Evolutionary conservation across 345 rosid genomes (phyloP), one percentile per base, ranked within the genome.

Genomic region (Dipteronia sinensis): DNA sequence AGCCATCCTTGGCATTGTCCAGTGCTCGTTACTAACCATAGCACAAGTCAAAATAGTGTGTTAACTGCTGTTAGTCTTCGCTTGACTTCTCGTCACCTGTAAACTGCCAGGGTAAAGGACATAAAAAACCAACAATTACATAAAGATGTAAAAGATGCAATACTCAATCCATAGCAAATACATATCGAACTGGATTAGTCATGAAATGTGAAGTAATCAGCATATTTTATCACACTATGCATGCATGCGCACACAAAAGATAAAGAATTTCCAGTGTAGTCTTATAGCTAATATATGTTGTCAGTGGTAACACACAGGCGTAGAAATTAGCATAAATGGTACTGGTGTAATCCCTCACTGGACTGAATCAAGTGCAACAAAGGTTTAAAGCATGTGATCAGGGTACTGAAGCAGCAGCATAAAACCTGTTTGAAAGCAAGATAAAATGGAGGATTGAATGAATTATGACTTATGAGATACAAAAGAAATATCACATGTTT

Each of bases 11-110:
- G 15, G 15, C 53, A 47, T 47, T 11, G 53, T 47, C 15, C 15
- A 47, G 53, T 11, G 53, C 53, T 12, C 12, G 17, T 47, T 47
- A 47, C 53, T 47, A 47, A 47, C 61, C 61, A 56, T 7, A 19
- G 61, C n/a, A 56, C 61, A 56, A 56, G 61, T n/a, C n/a, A 56
- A 56, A 56, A n/a, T 56, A 3, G 61, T 56, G 61, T 56, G 61
- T 19, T 19, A 55, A 55, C 19, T 17, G 61, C 29, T 27, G 29
- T 27, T 29, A 29, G 2, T 29, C 34, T 29, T 56, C 19, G 6
- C 61, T 55, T 17, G 62, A 17, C 19, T 56, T 56, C 23, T 56
- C 62, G 19, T 56, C 62, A 56, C 62, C 23, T 56, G 62, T 23
- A 56, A 8, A 56, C 20, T 56, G 62, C 62, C 55, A 49, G 62